Evolutionary conservation across 2,329 filamentous ascomycete species (phyloP), one percentile per base, ranked within the genome.

Genomic region (Orbilia quercus): DNA sequence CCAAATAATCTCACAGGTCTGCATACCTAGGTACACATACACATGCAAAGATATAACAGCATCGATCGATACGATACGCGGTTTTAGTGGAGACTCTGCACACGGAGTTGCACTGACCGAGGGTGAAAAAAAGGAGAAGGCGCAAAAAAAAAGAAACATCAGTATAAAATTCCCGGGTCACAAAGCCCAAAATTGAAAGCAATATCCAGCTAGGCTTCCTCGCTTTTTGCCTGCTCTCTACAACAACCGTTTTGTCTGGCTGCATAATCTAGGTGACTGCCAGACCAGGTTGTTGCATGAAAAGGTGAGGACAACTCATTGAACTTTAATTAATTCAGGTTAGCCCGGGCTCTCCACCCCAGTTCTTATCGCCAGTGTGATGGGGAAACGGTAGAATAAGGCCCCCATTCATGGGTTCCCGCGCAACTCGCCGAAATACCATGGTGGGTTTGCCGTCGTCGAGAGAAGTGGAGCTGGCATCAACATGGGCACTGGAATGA

Each of bases 271-370:
- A 48, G 59, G 66, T 72, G 66, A 72, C 66, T 53, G 66, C 50
- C 28, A 48, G 66, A 72, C 66, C 45, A 72, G 66, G 66, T 72
- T 72, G 44, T 48, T 72, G 66, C 66, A 64, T 72, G 58, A 67
- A 42, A 36, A 58, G 31, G 36, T 67, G 51, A 67, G 51, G 53
- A 64, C 66, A 72, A 72, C 54, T 66, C 69, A 66, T 47, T 54
- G 69, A 73, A 73, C 69, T 20, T 62, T 73, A 73, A 73, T 73
- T 66, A 66, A 65, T 73, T 73, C 42, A 55, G 69, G 69, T 73
- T 73, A 73, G 69, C 57, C 60, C 20, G 45, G 40, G 5, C 47
- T 60, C 53, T 59, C 53, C 67, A 72, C 54, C 60, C 69, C 38
- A 50, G 60, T 34, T 55, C 59, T 64, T 72, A 57, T 70, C 59